Evolutionary conservation across 108 stramenopile genomes (phyloP), one percentile per base, ranked within the genome.

Genomic region (Skeletonema costatum): DNA sequence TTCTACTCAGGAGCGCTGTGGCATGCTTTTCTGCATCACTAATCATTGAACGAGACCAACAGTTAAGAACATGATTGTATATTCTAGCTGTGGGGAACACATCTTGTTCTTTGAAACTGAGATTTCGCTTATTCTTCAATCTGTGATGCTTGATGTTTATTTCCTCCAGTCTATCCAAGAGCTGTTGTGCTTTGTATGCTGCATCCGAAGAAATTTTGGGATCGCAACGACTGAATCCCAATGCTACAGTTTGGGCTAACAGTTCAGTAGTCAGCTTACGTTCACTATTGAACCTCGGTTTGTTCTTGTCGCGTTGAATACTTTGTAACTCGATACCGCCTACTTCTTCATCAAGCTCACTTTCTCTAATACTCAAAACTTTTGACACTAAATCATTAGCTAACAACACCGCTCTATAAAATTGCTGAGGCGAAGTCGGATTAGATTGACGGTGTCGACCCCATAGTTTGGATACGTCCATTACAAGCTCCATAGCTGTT

Each of bases 151-250:
- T 56, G 60, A 36, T 30, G 68, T 39, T 38, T 32, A 38, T 19
- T 42, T 59, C 33, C 32, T 82, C 81, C 17, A 75, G 42, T 19
- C 59, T 50, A 7, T 82, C 64, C 19, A 82, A 67, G 4, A 82
- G 59, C 31, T 41, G 32, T 11, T 76, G 75, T 33, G 82, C 66
- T 64, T 68, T 76, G 21, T 56, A 44, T 14, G 71, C 71, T n/a
- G 71, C 75, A 62, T 76, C 68, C n/a, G 10, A 16, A 12, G 70
- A 32, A 32, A 66, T 31, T 53, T 59, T 56, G 4, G 75, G 71
- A 64, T 76, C 71, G 39, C 82, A 82, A 1, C 82, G 75, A 39
- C 75, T 68, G 61, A 70, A 82, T 8, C 82, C 82, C 51, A 82
- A 67, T 41, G 67, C 71, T 1, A 82, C 69, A 33, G 64, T 44